Base-by-base conservation (phyloP, 2,329 filamentous ascomycete genomes). In the Apiospora malaysiana region DNA sequence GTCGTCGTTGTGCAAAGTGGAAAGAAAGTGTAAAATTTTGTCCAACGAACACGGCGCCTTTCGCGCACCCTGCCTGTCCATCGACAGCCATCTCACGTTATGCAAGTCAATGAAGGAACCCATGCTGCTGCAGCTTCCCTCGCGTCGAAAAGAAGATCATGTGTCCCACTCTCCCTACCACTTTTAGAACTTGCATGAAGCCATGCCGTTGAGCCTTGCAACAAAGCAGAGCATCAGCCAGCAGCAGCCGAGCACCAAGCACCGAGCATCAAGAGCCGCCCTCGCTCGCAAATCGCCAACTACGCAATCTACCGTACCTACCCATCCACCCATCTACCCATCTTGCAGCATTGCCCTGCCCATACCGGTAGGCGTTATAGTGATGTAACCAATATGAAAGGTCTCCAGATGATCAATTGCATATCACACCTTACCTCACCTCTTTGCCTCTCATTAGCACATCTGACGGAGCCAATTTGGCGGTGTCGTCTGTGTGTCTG, bases 71-170 rank as follows among this genome's bases (percentile, higher is more conserved):
- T 63, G 56, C 56, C 56, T 63, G 56, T 63, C 56, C 56, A 63
- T 63, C 56, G 51, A 63, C 56, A 40, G 56, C 56, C 56, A 63
- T 63, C 56, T 63, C 51, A 59, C 56, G 56, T 56, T 63, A 63
- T 63, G 56, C 56, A 63, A 63, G 56, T 63, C 56, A 63, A 63
- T 63, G 56, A 63, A 40, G 18, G 56, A 40, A 63, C 56, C 56
- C 56, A 63, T 63, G 56, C 21, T 63, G 56, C 56, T 63, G 56
- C 56, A 63, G 56, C 56, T 63, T 63, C 32, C 56, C 56, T 63
- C 56, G 56, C 56, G 56, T 63, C 56, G 56, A 37, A 40, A 40
- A 63, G 56, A 40, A 40, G 56, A 63, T 63, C 56, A 63, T 40
- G 56, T 63, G 56, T 63, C 56, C 56, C 56, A 63, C 56, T 63